These are phyloP conservation scores for Alternaria arbusti DNA, from an alignment of 2,329 filamentous ascomycete genomes.

Conservation along the genomic window DNA sequence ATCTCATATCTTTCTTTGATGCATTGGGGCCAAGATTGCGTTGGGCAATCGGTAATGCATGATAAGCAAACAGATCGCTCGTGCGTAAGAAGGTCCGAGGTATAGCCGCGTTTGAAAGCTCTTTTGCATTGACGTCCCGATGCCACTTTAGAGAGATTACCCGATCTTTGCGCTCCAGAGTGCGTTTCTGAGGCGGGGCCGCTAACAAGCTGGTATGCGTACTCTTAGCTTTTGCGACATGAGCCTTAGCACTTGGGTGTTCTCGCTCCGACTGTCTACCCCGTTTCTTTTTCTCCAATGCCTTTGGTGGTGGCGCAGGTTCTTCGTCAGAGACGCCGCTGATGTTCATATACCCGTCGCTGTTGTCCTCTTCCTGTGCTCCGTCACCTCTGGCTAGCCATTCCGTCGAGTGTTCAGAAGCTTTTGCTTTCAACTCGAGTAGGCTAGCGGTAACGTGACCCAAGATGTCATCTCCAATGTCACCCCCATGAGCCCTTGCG, in stretches of 20 bases:
- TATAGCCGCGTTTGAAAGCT: too few relatives aligned
- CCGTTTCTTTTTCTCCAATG: too few relatives aligned
- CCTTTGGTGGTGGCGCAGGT: background rate
- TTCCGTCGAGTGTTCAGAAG: background rate
- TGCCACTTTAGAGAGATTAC: too few relatives aligned
- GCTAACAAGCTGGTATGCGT: too few relatives aligned
- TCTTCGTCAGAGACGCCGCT: background rate
- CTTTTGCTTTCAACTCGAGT: background rate
- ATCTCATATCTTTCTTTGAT: conserved; percentile 12
- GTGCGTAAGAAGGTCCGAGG: conserved; percentile 23
- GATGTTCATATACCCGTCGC: background rate
- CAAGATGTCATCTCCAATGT: conserved; percentile 4
- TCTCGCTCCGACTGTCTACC: too few relatives aligned
- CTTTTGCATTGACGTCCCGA: too few relatives aligned
- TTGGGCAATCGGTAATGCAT: conserved; percentile 26
- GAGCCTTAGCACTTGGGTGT: too few relatives aligned
- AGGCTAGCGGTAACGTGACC: background rate
- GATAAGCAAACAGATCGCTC: conserved; percentile 34
- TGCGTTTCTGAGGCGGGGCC: background rate
- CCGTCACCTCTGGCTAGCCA: background rate
- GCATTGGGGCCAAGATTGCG: conserved; percentile 14
- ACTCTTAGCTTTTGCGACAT: too few relatives aligned
- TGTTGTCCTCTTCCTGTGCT: background rate
- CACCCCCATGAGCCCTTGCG: conserved; percentile 13
- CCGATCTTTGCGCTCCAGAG: conserved; percentile 7